Evolutionary conservation across 73 alveolate species (phyloP), one percentile per base, ranked within the genome.

Genomic region (Symbiodinium pilosum): DNA sequence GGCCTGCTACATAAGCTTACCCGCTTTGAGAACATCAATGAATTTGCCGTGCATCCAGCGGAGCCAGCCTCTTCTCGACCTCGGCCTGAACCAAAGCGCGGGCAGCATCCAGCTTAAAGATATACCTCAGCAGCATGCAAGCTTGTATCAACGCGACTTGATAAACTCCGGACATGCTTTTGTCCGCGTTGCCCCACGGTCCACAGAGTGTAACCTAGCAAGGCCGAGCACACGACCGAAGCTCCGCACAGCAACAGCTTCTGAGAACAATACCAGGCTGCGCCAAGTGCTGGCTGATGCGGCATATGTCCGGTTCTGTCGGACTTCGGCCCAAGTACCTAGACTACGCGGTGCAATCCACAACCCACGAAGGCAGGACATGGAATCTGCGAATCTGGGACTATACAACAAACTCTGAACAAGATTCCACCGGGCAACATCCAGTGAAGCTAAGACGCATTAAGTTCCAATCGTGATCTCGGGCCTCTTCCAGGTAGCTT

Each of bases 321-420:
- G 98, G 98, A 84, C 98, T 93, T 9, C 98, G 92, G 69, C 98
- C 98, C 68, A 93, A 40, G 30, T 93, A 93, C 98, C 91, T 77
- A 39, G 30, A 43, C n/a, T n/a, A n/a, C n/a, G n/a, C 85, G 42
- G 16, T 52, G 71, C 71, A 12, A 12, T 12, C 71, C 21, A 16
- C 71, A 52, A 52, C 71, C 12, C 8, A 39, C 89, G 40, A 14
- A 14, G 59, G 28, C 18, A 30, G 34, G 36, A 30, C 1, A 12
- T 16, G 44, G 51, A 75, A 14, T 21, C 87, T 47, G 75, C 14
- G 24, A 54, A 24, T 18, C 75, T 34, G n/a, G 28, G 77, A 56
- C 77, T 24, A 18, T 54, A 54, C 77, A 24, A 30, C 20, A 30
- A 56, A 56, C 77, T 24, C 77, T 30, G 28, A 2, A 24, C 77